A percentile compares a stretch with the other conserved stretches of the same genome.
phyloP scores from a whole-genome alignment of 208 protist species.

The Leishmania arabica region DNA sequence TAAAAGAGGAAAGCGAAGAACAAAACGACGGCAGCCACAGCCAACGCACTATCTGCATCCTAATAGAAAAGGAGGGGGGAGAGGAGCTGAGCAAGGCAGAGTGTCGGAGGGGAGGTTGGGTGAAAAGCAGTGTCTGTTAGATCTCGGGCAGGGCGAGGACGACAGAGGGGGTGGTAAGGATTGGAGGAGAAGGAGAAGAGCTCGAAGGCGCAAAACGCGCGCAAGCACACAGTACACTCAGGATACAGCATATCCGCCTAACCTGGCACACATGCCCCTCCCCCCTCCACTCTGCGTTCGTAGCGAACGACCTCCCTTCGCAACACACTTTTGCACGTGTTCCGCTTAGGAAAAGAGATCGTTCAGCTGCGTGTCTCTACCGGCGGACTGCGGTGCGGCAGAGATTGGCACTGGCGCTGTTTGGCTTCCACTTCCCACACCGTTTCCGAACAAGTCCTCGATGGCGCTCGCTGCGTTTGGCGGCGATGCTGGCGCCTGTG shows the following conservation, averaged over 20 bases:
- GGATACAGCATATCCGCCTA: background rate
- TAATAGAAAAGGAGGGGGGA: background rate
- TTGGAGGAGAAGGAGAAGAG: background rate
- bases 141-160: no score
- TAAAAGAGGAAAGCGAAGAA: background rate
- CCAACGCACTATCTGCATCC: background rate
- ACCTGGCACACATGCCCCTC: background rate
- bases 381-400: background rate
- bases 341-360: conserved; percentile 49
- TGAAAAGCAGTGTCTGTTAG: background rate
- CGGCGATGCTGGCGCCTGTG: background rate
- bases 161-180: background rate
- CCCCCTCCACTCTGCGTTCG: background rate
- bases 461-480: background rate
- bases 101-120: background rate
- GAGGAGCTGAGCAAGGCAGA: background rate
- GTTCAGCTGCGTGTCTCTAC: conserved; percentile 27
- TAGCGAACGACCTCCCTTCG: background rate
- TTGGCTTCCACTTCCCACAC: background rate
- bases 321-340: background rate
- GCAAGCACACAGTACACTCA: conserved; percentile 3
- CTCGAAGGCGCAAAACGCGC: conserved; percentile 2
- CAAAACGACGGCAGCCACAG: background rate
- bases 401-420: background rate
- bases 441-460: conserved; percentile 38